phyloP scores from a whole-genome alignment of 768 basidiomycete species.

The Leccinum boreale region DNA sequence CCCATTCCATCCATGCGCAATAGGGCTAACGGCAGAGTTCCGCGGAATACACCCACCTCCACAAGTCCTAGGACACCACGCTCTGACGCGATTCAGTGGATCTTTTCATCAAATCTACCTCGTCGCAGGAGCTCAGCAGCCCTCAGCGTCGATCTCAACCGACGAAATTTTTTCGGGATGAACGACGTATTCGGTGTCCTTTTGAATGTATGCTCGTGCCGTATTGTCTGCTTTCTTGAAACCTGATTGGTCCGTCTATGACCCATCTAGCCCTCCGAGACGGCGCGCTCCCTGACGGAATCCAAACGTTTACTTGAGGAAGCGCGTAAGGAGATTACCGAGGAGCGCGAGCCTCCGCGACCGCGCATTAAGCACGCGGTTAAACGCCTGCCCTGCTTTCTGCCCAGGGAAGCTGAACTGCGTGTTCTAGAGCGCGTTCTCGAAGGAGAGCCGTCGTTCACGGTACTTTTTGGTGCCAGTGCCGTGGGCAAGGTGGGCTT shows the following conservation, averaged over 20 bases:
- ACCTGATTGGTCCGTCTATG: conserved; percentile 11
- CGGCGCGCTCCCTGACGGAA: conserved; percentile 76
- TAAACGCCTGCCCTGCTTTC: conserved; percentile 71
- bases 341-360: conserved; percentile 63
- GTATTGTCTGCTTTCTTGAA: not conserved
- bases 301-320: conserved; percentile 74
- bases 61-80: conserved; percentile 30
- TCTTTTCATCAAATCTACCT: conserved; percentile 73
- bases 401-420: conserved; percentile 63
- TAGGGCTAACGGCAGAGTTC: conserved; percentile 22
- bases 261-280: conserved; percentile 63
- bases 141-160: conserved; percentile 57
- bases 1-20: conserved; percentile 22
- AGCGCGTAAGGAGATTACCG: conserved; percentile 69
- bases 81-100: conserved; percentile 58
- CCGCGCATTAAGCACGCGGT: conserved; percentile 75
- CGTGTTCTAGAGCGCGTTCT: conserved; percentile 62
- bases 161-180: conserved; percentile 75
- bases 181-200: conserved; percentile 75
- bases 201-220: conserved; percentile 53
- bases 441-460: conserved; percentile 72
- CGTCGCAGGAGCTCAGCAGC: conserved; percentile 55
- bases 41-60: conserved; percentile 22
- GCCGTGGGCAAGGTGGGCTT: conserved; percentile 70
- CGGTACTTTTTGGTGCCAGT: conserved; percentile 76